Conservation (phyloP, 345 rosid genomes). For the Lenwebbia sp. region DNA sequence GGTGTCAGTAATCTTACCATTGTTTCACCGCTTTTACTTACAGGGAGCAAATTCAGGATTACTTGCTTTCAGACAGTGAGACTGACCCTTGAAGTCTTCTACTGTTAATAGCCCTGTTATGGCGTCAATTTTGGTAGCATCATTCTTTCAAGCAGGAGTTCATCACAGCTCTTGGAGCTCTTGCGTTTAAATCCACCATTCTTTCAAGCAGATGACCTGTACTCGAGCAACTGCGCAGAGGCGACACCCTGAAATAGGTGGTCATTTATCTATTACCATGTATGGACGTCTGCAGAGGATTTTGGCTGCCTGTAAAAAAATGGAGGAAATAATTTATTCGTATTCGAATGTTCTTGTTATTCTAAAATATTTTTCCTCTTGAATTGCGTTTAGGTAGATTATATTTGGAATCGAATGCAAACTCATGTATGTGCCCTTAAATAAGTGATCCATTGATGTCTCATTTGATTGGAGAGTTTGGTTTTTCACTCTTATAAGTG, state of each 20-base stretch:
- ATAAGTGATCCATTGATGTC: neutral
- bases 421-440: neutral
- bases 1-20: neutral
- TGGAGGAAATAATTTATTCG: rapidly evolving
- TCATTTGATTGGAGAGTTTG: neutral
- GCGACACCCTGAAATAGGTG: neutral
- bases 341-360: neutral
- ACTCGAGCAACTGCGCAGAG: neutral
- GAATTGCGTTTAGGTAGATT: neutral
- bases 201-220: neutral
- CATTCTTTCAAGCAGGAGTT: neutral
- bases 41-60: constrained; percentile 85
- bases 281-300: neutral
- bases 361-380: neutral
- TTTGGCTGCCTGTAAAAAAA: neutral
- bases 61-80: constrained; percentile 57
- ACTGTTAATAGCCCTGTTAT: neutral
- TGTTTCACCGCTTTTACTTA: neutral
- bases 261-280: neutral
- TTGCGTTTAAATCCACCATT: neutral
- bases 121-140: neutral
- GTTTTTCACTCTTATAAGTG: neutral
- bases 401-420: neutral
- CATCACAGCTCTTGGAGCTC: neutral
- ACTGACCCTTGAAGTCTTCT: constrained; percentile 21